Conservation (phyloP, 2,329 filamentous ascomycete species). For the Xylariaceae sp. region DNA sequence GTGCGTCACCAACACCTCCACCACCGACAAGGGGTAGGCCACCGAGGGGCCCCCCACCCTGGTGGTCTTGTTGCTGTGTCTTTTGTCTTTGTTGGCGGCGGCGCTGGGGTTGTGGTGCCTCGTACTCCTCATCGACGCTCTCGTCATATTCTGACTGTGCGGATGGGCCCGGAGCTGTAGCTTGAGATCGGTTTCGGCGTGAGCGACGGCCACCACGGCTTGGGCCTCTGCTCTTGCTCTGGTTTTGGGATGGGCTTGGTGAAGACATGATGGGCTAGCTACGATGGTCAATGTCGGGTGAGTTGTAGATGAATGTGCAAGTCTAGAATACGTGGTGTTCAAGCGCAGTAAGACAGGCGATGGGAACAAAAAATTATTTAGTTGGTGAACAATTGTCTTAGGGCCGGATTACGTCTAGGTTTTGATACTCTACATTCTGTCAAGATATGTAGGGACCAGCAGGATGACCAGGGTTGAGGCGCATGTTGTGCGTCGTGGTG, state of each 20-base stretch:
- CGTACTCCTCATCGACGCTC: constrained; percentile 26
- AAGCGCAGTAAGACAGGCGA: no score
- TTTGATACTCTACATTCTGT: no score
- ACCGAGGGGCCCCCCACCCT: constrained; percentile 19
- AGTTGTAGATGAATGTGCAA: no score
- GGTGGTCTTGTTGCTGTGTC: constrained; percentile 17
- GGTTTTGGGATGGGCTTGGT: constrained; percentile 20
- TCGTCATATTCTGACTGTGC: constrained; percentile 23
- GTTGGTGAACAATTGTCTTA: no score
- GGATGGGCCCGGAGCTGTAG: constrained; percentile 23
- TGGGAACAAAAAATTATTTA: no score
- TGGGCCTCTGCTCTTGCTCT: constrained; percentile 18
- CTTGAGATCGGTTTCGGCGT: constrained; percentile 26
- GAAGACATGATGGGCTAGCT: constrained; percentile 24
- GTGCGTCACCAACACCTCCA: constrained; percentile 25
- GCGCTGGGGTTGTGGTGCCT: constrained; percentile 23
- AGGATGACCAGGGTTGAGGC: no score
- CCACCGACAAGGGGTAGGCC: constrained; percentile 26
- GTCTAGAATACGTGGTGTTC: no score
- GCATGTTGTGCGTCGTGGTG: background rate
- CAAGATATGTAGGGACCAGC: no score
- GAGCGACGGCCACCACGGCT: constrained; percentile 26
- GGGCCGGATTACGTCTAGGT: no score
- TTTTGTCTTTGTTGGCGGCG: constrained; percentile 21
- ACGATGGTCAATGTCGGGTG: background rate